Evolutionary conservation across 306 rosid species (phyloP).

Genomic region (Glycine latifolia): DNA sequence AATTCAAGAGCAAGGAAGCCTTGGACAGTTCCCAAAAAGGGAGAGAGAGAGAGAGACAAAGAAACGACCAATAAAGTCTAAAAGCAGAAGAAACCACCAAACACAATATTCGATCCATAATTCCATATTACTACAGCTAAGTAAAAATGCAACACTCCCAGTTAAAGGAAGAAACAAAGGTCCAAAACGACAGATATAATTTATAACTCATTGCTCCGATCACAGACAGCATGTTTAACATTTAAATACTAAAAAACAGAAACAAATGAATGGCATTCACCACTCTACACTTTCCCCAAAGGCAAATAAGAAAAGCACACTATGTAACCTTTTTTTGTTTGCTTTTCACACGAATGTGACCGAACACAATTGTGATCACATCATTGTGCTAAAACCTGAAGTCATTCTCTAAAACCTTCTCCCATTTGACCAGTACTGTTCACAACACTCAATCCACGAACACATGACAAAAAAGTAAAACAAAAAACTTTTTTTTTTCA

Average conservation of each 20-base stretch:
- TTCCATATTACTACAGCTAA: not conserved
- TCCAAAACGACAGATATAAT: not conserved
- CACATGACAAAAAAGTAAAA: not conserved
- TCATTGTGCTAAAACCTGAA: conserved; percentile 33
- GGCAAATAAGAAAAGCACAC: not conserved
- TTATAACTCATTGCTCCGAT: conserved; percentile 6
- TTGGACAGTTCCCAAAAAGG: not conserved
- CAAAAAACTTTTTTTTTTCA: not conserved
- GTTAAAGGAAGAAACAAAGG: not conserved
- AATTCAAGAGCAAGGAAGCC: not conserved
- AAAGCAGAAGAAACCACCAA: conserved; percentile 39
- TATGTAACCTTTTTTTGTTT: not conserved
- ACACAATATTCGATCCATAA: not conserved
- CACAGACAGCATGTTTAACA: not conserved
- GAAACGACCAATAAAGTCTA: conserved; percentile 5
- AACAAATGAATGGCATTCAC: conserved; percentile 12
- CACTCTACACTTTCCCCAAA: conserved; percentile 27
- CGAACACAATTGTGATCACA: conserved; percentile 35
- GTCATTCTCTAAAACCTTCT: conserved; percentile 27
- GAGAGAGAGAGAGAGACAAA: not conserved
- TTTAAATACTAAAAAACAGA: conserved; percentile 1
- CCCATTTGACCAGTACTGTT: conserved; percentile 13
- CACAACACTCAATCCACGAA: conserved; percentile 16
- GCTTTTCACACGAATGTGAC: not conserved
- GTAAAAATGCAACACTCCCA: not conserved